Evolutionary conservation across 2,329 filamentous ascomycete genomes (phyloP), one percentile per base, ranked within the genome.

Genomic region (Calonectria multiphialidica): DNA sequence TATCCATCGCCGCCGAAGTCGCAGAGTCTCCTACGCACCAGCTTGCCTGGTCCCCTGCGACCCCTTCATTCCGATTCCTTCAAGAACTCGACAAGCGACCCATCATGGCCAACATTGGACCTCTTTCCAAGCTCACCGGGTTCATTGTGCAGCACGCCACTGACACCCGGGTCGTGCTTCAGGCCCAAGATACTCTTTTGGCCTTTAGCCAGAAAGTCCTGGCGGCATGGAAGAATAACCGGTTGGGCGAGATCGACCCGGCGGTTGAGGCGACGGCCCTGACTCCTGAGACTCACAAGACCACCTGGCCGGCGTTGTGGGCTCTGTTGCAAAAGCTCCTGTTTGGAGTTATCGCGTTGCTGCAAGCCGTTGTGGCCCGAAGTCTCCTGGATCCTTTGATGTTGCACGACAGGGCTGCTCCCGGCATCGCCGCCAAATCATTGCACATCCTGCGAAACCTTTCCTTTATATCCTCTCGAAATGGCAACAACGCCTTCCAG

Each of bases 391-490:
- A 91, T 71, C 83, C 84, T 9, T 80, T 78, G 47, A 85, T 91
- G 77, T 82, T 86, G 8, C 85, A 84, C 61, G 81, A 86, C 68
- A 63, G 68, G 23, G 76, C 79, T 9, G 93, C 93, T 1, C 92
- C 94, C 0, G 85, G 87, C 16, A 85, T 97, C 18, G 94, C 94
- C 7, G 86, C 91, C 55, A 94, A 94, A 81, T 90, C 92, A 1
- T 87, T 98, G 18, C 91, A 93, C 72, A 91, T 91, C 15, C 89
- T 98, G 13, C 92, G 95, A 33, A 93, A 94, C 78, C 85, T 97
- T 23, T 95, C 92, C 83, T 98, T 98, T 81, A 91, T 98, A 73
- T 95, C 94, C 0, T 92, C 92, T 16, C 90, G 94, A 45, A 89
- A 94, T 68, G 93, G 93, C 23, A 92, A 93, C 68, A 90, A 90